These are phyloP conservation scores for Ustilago nuda DNA, from an alignment of 1,284 basidiomycete genomes.

Conservation along the genomic window DNA sequence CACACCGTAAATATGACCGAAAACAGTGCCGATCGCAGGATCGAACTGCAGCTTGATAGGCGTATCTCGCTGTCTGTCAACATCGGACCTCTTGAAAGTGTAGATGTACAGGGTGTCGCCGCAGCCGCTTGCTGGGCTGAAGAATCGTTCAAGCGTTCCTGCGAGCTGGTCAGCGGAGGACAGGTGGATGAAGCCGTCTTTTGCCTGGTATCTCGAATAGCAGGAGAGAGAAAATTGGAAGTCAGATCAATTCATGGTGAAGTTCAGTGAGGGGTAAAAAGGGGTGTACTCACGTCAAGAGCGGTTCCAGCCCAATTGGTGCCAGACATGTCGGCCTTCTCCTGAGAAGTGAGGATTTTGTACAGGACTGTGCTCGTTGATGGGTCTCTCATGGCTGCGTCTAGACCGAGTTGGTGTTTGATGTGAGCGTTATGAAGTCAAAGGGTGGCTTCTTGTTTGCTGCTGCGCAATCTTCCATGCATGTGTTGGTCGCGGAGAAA, in stretches of 20 bases:
- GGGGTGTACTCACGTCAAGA: conserved; percentile 54
- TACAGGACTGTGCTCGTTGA: conserved; percentile 56
- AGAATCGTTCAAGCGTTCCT: conserved; percentile 57
- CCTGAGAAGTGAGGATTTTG: conserved; percentile 61
- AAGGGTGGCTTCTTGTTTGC: conserved; percentile 11
- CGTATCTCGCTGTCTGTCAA: conserved; percentile 30
- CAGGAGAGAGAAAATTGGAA: not conserved
- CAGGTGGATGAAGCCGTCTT: conserved; percentile 64
- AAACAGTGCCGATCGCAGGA: conserved; percentile 48
- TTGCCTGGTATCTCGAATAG: conserved; percentile 23
- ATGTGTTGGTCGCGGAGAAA: conserved; percentile 4
- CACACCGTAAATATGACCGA: conserved; percentile 58
- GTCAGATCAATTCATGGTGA: not conserved
- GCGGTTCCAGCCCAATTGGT: conserved; percentile 55
- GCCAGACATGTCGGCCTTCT: conserved; percentile 41
- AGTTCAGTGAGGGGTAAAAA: not conserved
- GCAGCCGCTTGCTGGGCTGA: conserved; percentile 42
- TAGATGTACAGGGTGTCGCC: conserved; percentile 48
- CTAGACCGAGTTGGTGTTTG: not conserved
- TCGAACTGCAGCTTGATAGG: conserved; percentile 56
- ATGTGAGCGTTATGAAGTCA: not conserved
- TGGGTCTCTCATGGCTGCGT: conserved; percentile 43
- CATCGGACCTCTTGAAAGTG: conserved; percentile 36
- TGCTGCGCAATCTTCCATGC: conserved; percentile 2
- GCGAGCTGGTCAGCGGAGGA: conserved; percentile 56